These are phyloP conservation scores for Ceratocystis diversiconidia DNA, from an alignment of 2,329 filamentous ascomycete genomes.

Conservation along the genomic window DNA sequence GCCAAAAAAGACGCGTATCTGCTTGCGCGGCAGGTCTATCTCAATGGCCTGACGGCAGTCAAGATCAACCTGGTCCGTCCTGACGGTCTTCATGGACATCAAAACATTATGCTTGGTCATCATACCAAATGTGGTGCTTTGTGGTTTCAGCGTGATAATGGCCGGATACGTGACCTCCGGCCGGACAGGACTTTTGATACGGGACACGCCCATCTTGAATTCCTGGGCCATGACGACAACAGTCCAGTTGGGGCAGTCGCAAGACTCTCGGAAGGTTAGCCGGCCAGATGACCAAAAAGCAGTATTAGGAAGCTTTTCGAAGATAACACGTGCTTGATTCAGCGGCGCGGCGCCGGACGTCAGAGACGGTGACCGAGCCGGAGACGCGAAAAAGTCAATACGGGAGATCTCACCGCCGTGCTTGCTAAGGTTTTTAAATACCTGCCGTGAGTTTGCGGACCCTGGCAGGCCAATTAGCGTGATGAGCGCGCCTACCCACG, in stretches of 20 bases:
- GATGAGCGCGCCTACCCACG: slow-evolving; percentile 1
- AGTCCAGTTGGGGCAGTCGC: background rate
- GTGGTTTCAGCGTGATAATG: background rate
- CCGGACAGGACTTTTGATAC: slow-evolving; percentile 6
- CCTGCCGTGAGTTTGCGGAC: background rate
- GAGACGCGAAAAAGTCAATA: background rate
- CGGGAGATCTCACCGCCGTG: slow-evolving; percentile 1
- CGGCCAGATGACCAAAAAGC: slow-evolving; percentile 6
- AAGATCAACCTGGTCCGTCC: slow-evolving; percentile 7
- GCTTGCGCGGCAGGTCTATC: slow-evolving; percentile 12
- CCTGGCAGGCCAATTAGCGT: background rate
- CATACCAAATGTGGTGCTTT: slow-evolving; percentile 5
- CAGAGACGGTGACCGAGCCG: background rate
- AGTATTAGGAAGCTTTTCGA: background rate
- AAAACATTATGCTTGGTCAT: slow-evolving; percentile 3
- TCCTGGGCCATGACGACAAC: background rate
- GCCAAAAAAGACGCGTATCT: slow-evolving; percentile 13
- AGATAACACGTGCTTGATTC: background rate
- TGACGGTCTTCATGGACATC: slow-evolving; percentile 13
- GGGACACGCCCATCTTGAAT: slow-evolving; percentile 5
- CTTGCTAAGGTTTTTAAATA: background rate
- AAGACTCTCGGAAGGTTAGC: background rate
- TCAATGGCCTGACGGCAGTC: slow-evolving; percentile 9
- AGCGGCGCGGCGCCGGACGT: background rate
- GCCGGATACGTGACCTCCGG: slow-evolving; percentile 9